Evolutionary conservation across 2,329 filamentous ascomycete species (phyloP), one percentile per base, ranked within the genome.

Genomic region (Didymella lethalis): DNA sequence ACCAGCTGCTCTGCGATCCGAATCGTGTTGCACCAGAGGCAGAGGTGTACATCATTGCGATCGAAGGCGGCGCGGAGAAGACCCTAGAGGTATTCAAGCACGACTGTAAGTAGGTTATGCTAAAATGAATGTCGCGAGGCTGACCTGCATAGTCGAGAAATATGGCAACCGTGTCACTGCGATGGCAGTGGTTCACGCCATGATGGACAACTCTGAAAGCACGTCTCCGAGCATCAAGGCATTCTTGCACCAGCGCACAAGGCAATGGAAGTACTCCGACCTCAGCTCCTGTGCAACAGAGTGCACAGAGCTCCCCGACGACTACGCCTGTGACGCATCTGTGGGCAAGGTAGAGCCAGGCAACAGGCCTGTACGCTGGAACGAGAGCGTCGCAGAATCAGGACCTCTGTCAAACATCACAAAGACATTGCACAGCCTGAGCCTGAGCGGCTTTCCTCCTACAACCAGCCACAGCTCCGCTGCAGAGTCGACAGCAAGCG

Each of bases 31-130:
- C 78, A 0, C 55, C 78, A 0, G 74, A 82, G 1, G 86, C 87
- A 0, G 83, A 82, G 44, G 70, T 96, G 20, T 88, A 93, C 70
- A 73, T 97, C 31, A 81, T 97, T 47, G 91, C 85, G 1, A 79
- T 95, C 16, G 87, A 89, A 1, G 86, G 90, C 54, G 88, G 87
- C 3, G 88, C 87, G 0, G 82, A 88, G 31, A 78, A 82, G 1
- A 79, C 87, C 0, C 75, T 88, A 28, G 69, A 77, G 14, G 88
- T 90, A 62, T 79, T 95, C 10, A 82, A 87, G 34, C 64, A 82
- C 3, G 72, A 85, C 10, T 81, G 80, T 74, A 83, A 79, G 71
- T 89, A 11, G 2, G 25, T 8, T 31, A n/a, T 2, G 5, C 47
- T 7, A 2, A 29, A 5, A 4, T 5, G 3, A 4, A 14, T 32